Evolutionary conservation across 2,329 filamentous ascomycete species (phyloP), one percentile per base, ranked within the genome.

Genomic region (Cytospora schulzeri): DNA sequence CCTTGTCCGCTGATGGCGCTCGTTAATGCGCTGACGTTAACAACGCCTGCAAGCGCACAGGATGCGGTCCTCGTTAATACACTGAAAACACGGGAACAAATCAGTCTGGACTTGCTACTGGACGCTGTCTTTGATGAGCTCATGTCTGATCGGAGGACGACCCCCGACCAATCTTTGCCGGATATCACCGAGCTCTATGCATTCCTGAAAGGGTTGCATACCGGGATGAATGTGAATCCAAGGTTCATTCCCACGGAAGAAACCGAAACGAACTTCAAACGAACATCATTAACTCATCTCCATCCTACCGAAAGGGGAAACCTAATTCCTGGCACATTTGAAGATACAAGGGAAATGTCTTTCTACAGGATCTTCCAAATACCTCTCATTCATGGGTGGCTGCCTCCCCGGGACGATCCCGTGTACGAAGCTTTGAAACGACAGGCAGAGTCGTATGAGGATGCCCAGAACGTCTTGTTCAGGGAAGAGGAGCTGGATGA

Each of bases 201-300:
- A 8, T 99, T 99, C 72, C 80, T 99, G 2, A 86, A 95, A 63
- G 91, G 92, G 53, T 80, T 99, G 2, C 92, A 97, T 70, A 98
- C 93, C 0, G 95, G 95, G 45, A 97, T 99, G 91, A 99, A 98
- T 71, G 94, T 98, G 64, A 99, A 99, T 69, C 95, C 95, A 2
- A 87, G 91, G 24, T 95, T 97, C 68, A 83, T 96, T 9, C 84
- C 91, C 2, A 83, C 80, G 0, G 73, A 77, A 9, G 79, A 83
- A 17, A 75, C 80, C 24, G 72, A 79, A 33, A 76, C 71, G 62
- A 80, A 81, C 2, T 81, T 82, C 54, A 82, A 81, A 73, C 81
- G 78, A 58, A 85, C 79, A 3, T 83, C 83, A 0, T 77, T 86
- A 38, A 82, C 80, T 1, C 80, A 87, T 67, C 71, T 85, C 2